A percentile compares a stretch with the other conserved stretches of the same genome.
These are phyloP conservation scores for Lyophyllum decastes DNA, from an alignment of 768 basidiomycete genomes.

Conservation along the genomic window DNA sequence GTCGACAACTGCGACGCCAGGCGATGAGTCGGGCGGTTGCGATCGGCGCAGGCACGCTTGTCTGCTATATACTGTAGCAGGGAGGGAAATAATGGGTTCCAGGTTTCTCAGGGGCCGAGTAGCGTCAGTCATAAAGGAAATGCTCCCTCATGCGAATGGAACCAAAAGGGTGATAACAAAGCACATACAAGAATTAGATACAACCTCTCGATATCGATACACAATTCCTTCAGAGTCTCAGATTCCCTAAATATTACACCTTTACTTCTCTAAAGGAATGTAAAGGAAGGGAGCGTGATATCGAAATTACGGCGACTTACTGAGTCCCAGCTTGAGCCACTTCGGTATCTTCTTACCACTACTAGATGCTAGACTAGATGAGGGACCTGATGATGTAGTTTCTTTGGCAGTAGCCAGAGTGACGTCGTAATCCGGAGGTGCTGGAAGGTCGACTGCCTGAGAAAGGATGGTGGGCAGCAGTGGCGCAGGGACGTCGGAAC, in stretches of 20 bases:
- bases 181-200: not conserved
- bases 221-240: too few relatives aligned
- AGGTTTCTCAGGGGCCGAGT: not conserved
- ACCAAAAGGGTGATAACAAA: not conserved
- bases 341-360: constrained; percentile 65
- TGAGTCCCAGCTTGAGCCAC: constrained; percentile 72
- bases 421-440: constrained; percentile 41
- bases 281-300: not conserved
- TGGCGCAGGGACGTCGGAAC: constrained; percentile 59
- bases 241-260: not conserved
- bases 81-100: not conserved
- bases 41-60: too few relatives aligned
- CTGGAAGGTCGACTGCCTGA: constrained; percentile 67
- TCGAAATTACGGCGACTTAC: constrained; percentile 36
- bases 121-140: not conserved
- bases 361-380: constrained; percentile 2
- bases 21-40: too few relatives aligned
- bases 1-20: too few relatives aligned
- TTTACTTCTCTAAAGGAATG: constrained; percentile 15
- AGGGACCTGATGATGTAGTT: constrained; percentile 6
- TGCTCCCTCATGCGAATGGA: not conserved
- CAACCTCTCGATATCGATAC: not conserved
- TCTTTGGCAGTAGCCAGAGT: constrained; percentile 6
- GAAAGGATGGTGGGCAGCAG: constrained; percentile 56
- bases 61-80: too few relatives aligned